Evolutionary conservation across 106 monocot species (phyloP).

Genomic region (Phalaenopsis aphrodite): DNA sequence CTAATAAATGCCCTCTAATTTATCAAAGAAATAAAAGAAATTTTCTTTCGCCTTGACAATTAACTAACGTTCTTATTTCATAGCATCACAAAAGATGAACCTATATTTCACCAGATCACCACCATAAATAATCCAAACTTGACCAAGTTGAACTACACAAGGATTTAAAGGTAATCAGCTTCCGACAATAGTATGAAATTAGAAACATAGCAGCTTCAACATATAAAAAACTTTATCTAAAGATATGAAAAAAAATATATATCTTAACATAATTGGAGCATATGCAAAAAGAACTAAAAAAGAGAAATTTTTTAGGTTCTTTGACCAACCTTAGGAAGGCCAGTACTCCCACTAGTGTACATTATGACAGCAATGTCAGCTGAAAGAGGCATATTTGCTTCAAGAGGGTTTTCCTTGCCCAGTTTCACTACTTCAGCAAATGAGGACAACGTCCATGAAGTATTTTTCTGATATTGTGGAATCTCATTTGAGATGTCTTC

Average conservation of each 20-base stretch:
- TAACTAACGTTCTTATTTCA: not conserved
- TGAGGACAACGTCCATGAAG: constrained; percentile 49
- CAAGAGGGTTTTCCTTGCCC: constrained; percentile 58
- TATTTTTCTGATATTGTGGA: constrained; percentile 44
- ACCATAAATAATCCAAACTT: not conserved
- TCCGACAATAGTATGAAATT: not conserved
- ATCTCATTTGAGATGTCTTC: constrained; percentile 52
- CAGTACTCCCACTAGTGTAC: constrained; percentile 99
- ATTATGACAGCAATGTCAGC: constrained; percentile 94
- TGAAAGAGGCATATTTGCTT: constrained; percentile 54
- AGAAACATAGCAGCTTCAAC: not conserved
- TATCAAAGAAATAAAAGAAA: not conserved
- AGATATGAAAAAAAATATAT: not conserved
- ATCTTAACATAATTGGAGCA: not conserved
- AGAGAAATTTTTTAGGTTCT: not conserved
- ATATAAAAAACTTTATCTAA: not conserved
- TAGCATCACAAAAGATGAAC: not conserved
- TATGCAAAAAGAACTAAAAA: not conserved
- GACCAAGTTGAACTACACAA: not conserved
- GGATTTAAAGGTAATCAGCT: not conserved
- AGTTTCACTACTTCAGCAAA: constrained; percentile 73
- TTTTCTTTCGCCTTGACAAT: not conserved
- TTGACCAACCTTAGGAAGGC: constrained; percentile 83
- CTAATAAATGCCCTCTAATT: not conserved
- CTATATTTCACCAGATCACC: not conserved